Evolutionary conservation across 495 filamentous ascomycete species (phyloP).

Genomic region (Aspergillus coremiiformis): DNA sequence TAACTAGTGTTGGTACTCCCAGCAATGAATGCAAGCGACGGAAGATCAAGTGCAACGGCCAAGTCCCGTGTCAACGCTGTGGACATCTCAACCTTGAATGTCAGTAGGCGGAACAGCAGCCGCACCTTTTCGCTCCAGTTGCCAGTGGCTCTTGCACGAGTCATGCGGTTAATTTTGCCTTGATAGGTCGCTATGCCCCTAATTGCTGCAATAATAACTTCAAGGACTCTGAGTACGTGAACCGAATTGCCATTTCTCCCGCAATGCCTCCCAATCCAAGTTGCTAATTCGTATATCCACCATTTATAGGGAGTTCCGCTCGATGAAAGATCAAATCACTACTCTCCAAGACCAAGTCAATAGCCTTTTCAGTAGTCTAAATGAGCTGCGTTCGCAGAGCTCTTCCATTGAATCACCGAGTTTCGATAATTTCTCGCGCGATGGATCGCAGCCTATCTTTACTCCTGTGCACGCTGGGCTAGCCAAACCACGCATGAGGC

Average conservation of each 20-base stretch:
- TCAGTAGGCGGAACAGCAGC: constrained; percentile 14
- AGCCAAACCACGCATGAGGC: constrained; percentile 36
- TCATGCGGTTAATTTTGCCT: constrained; percentile 1
- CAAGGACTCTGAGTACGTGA: constrained; percentile 68
- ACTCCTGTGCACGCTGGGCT: constrained; percentile 27
- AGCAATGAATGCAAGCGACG: constrained; percentile 87
- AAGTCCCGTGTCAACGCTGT: constrained; percentile 81
- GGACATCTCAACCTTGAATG: constrained; percentile 84
- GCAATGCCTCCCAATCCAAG: not conserved
- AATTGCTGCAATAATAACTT: constrained; percentile 80
- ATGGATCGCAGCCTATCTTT: constrained; percentile 32
- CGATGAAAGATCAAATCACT: constrained; percentile 65
- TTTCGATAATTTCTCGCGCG: constrained; percentile 33
- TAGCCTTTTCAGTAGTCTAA: constrained; percentile 61
- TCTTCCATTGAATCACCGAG: constrained; percentile 28
- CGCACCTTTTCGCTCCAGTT: not conserved
- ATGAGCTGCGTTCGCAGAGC: constrained; percentile 48
- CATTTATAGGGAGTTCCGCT: constrained; percentile 59
- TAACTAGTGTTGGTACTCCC: constrained; percentile 9
- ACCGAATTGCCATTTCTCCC: not conserved
- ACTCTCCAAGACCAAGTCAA: constrained; percentile 82
- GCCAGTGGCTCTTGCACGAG: not conserved
- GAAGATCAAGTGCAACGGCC: constrained; percentile 93
- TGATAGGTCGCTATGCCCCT: constrained; percentile 65
- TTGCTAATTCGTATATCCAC: constrained; percentile 7